Evolutionary conservation across 2,329 filamentous ascomycete genomes (phyloP), one percentile per base, ranked within the genome.

Genomic region (Fusarium nematophilum): DNA sequence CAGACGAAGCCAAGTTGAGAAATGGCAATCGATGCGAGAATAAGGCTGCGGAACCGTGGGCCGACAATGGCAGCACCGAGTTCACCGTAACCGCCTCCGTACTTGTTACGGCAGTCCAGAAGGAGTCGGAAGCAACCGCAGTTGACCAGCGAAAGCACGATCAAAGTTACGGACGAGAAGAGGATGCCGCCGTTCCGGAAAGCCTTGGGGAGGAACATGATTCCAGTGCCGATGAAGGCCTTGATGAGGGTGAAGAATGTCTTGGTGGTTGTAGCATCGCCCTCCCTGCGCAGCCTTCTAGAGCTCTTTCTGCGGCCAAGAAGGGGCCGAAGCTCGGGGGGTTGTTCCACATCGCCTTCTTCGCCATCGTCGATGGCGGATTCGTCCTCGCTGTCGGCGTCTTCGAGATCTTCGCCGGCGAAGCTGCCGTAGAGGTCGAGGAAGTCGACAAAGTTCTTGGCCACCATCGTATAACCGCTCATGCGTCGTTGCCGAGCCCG

Each of bases 1-100:
- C 90, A 93, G 34, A 93, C 90, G 62, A 93, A 93, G 2, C 90
- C 90, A 11, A 93, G 79, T 71, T 93, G 90, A 0, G 90, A 92
- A 9, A 93, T 80, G 1, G 87, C 85, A 70, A 93, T 89, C 10
- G 89, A 92, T 0, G 76, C 79, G 8, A 93, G 81, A 45, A 93
- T 89, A 29, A 93, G 75, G 15, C 78, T 78, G 51, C 90, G 84
- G 70, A 92, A 84, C 52, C 78, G 80, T 5, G 79, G 79, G 0
- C 90, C 90, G 8, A 85, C 82, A 60, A 92, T 88, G 4, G 84
- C 81, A 44, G 85, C 80, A 9, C 90, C 90, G 9, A 93, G 81
- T 48, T 93, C 90, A 70, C 90, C 90, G 69, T 93, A 93, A 60
- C 90, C 87, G 13, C 88, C 89, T 9, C 88, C 86, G 54, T 87